Base-by-base conservation (phyloP, 2,329 filamentous ascomycete species). In the Clarireedia homoeocarpa region DNA sequence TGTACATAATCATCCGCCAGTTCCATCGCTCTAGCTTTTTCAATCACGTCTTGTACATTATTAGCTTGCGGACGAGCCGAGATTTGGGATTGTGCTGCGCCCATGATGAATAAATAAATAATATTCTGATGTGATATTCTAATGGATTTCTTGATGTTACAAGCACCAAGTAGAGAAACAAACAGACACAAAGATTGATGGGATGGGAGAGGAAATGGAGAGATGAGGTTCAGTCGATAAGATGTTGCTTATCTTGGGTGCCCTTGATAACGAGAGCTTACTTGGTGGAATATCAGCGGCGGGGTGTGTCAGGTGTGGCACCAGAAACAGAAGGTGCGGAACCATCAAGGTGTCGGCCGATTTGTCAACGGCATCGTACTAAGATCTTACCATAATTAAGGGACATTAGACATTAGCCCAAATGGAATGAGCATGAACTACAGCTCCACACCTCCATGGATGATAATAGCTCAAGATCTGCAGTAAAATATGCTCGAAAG, bases 1-100 rank as follows among this genome's bases (percentile, higher is more conserved):
- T 79, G 72, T 30, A 82, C 70, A 56, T 78, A 83, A 49, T 80
- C 78, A 34, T 48, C 44, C 15, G 39, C 36, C 4, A 54, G 17
- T 2, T 42, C 17, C 46, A 46, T 6, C 1, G 42, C 42, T 46
- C n/a, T 46, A 26, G 42, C 23, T 46, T 46, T 46, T 20, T 46
- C 42, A 5, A 46, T 15, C 5, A 46, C 2, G 5, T 24, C 17
- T 24, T 24, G 42, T 6, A 46, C 23, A 23, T 15, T 1, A 12
- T 42, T 26, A 12, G 42, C 7, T 46, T 24, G 17, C 20, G 17
- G 17, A 46, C n/a, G 20, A 46, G 20, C 12, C 5, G 42, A 23
- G 10, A 46, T 23, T 26, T 46, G 42, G 12, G 42, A 46, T 46
- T 46, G 42, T 23, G 42, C 42, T 14, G 42, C 42, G 23, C 42